Percentiles rank a stretch among this genome's conserved stretches.
Evolutionary conservation across 2,329 filamentous ascomycete genomes (phyloP).

Genomic region (Pseudocercospora cruenta): DNA sequence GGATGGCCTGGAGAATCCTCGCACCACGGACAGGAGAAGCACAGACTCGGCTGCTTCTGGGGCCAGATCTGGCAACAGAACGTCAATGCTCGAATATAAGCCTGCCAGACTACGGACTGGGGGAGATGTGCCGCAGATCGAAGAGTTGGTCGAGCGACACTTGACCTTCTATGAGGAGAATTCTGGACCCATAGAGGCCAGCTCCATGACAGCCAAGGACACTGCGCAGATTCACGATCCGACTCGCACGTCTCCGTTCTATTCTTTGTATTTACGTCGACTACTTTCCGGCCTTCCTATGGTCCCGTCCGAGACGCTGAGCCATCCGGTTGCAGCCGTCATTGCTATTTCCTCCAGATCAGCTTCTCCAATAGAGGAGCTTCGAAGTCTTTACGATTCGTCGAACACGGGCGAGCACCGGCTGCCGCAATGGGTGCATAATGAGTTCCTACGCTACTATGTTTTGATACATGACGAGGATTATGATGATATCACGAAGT

Average conservation of each 20-base stretch:
- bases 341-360: constrained; percentile 94
- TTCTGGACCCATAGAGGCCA: constrained; percentile 41
- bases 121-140: constrained; percentile 68
- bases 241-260: constrained; percentile 61
- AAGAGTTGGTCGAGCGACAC: constrained; percentile 79
- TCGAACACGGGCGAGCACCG: constrained; percentile 76
- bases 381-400: constrained; percentile 80
- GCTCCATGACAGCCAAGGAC: constrained; percentile 48
- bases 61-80: constrained; percentile 24
- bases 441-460: constrained; percentile 93
- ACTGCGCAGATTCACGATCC: constrained; percentile 20
- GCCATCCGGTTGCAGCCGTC: constrained; percentile 90
- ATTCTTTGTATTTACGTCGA: constrained; percentile 80
- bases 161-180: constrained; percentile 72
- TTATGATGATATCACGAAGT: constrained; percentile 86
- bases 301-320: constrained; percentile 86
- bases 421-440: constrained; percentile 83
- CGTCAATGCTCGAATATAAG: constrained; percentile 39
- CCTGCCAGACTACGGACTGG: constrained; percentile 48
- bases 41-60: constrained; percentile 41
- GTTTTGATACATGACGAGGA: constrained; percentile 97
- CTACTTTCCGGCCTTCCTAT: constrained; percentile 78
- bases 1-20: constrained; percentile 49
- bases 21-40: constrained; percentile 40
- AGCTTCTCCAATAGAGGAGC: constrained; percentile 78